These are phyloP conservation scores for Ilyonectria mors-panacis DNA, from an alignment of 2,329 filamentous ascomycete genomes.

Conservation along the genomic window DNA sequence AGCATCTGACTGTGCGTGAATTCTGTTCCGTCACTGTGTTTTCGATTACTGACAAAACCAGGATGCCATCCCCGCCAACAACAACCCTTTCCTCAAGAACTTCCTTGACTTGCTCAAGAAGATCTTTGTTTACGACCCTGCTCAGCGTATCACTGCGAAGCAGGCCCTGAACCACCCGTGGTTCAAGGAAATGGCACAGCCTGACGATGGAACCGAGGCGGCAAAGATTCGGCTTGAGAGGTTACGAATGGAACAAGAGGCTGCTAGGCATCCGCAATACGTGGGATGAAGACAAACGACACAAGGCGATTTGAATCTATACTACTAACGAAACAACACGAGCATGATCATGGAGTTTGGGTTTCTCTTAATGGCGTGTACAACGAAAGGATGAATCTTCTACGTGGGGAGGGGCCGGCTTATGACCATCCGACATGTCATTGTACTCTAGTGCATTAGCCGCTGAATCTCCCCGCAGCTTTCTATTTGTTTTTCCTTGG, in stretches of 20 bases:
- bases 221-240: conserved; percentile 73
- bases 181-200: conserved; percentile 75
- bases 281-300: conserved; percentile 45
- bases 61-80: conserved; percentile 76
- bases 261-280: conserved; percentile 40
- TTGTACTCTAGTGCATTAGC: conserved; percentile 51
- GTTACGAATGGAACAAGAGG: conserved; percentile 60
- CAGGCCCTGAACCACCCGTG: conserved; percentile 77
- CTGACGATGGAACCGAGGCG: conserved; percentile 78
- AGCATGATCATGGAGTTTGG: conserved; percentile 53
- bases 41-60: conserved; percentile 48
- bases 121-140: conserved; percentile 79
- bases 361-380: conserved; percentile 45
- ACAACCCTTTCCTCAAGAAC: conserved; percentile 69
- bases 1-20: conserved; percentile 71
- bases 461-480: conserved; percentile 39
- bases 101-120: conserved; percentile 76
- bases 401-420: conserved; percentile 33
- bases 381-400: conserved; percentile 41
- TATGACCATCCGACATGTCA: conserved; percentile 44
- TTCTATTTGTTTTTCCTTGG: conserved; percentile 35
- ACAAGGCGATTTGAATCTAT: conserved; percentile 27
- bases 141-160: conserved; percentile 76
- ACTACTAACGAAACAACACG: conserved; percentile 49
- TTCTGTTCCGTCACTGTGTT: background rate